Percentiles rank a stretch among this genome's conserved stretches.
phyloP scores from a whole-genome alignment of 192 early-diverging fungal genomes.

The Allomyces javanicus region DNA sequence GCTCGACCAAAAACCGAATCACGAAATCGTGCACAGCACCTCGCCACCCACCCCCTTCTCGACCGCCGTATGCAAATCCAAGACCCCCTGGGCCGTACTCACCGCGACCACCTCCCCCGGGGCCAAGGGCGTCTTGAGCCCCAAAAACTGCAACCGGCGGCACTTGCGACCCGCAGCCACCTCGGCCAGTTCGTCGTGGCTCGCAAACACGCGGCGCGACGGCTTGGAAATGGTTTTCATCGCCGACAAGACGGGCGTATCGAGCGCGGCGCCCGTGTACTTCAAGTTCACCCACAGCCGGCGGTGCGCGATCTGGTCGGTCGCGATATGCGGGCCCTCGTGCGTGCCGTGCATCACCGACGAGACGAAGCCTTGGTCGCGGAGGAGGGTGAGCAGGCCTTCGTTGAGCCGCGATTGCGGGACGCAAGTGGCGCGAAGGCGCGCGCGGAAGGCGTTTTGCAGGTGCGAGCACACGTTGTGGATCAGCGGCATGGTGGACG shows the following conservation, averaged over 20 bases:
- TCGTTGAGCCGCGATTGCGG: slow-evolving; percentile 76
- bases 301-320: slow-evolving; percentile 61
- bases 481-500: slow-evolving; percentile 41
- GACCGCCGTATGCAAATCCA: slow-evolving; percentile 81
- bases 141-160: slow-evolving; percentile 3
- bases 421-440: slow-evolving; percentile 59
- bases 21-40: slow-evolving; percentile 35
- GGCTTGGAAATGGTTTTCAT: slow-evolving; percentile 76
- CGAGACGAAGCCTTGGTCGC: slow-evolving; percentile 77
- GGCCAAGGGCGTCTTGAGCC: slow-evolving; percentile 60
- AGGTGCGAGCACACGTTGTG: slow-evolving; percentile 73
- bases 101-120: slow-evolving; percentile 86
- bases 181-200: slow-evolving; percentile 54
- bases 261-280: slow-evolving; percentile 47
- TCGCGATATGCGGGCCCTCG: slow-evolving; percentile 60
- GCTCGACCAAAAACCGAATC: background rate
- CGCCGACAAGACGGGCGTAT: slow-evolving; percentile 51
- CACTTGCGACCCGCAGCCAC: slow-evolving; percentile 51
- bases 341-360: slow-evolving; percentile 59
- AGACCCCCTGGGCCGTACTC: slow-evolving; percentile 62
- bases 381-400: slow-evolving; percentile 65
- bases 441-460: slow-evolving; percentile 75
- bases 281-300: slow-evolving; percentile 88
- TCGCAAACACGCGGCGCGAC: slow-evolving; percentile 57
- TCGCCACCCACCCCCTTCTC: slow-evolving; percentile 68